Evolutionary conservation across 441 rosid species (phyloP), one percentile per base, ranked within the genome.

Genomic region (Brassica hybrid): DNA sequence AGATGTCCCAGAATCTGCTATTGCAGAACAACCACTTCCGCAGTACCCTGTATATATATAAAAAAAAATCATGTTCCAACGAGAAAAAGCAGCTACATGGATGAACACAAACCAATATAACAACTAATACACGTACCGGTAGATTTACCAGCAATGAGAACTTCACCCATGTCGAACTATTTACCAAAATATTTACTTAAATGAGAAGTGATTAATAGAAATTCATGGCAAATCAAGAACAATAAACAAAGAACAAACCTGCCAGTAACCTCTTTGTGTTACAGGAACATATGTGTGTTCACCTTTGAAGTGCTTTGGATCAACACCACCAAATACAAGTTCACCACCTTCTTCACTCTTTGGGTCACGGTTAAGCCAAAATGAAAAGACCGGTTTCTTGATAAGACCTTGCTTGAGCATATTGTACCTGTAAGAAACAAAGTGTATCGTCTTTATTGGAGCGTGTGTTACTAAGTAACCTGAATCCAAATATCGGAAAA

Each of bases 1-100:
- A 32, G 96, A 93, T 74, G 96, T 93, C 78, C 98, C 96, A 19
- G 96, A 91, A 81, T 93, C 96, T 70, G 92, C 94, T 82, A 93
- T 89, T 13, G 94, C 96, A 5, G 86, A 71, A 77, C 98, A 93
- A 57, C 96, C 98, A 73, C 80, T 36, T 5, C 77, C 81, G 67
- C 98, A 93, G 79, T 84, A 82, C 75, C 98, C 97, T 91, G 87
- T 66, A 21, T 21, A 21, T 21, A 21, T 58, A 30, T 73, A 36
- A 21, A 73, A 32, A 57, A 25, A 2, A 17, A 16, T 12, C 50
- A 11, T 69, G 50, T 38, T 58, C 23, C 23, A 21, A 21, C 23
- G 23, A 6, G 12, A 21, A 11, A 54, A 17, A 11, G 19, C 21
- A 23, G 30, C 23, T 27, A 25, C 48, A 14, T n/a, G 7, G 30